Percentiles rank a stretch among this genome's conserved stretches.
These are phyloP conservation scores for Dioszegia aurantiaca DNA, from an alignment of 768 basidiomycete species.

Conservation along the genomic window DNA sequence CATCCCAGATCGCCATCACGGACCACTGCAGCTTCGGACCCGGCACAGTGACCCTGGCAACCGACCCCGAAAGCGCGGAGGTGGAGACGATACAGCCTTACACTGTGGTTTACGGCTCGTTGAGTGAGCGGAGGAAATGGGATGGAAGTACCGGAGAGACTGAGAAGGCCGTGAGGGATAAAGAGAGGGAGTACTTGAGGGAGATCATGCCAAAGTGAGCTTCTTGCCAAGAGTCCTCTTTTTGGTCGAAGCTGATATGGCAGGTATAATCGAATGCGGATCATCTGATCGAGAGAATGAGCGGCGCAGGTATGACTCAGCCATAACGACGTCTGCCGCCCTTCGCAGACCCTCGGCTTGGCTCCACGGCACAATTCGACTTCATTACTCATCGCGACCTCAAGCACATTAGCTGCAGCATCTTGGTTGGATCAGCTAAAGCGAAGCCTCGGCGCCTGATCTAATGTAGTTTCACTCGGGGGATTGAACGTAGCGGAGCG, in stretches of 20 bases:
- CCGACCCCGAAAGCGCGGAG: background rate
- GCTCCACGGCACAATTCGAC: no score
- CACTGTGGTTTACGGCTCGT: conserved; percentile 76
- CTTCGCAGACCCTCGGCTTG: no score
- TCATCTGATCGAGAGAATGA: background rate
- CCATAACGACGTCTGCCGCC: background rate
- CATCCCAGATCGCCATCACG: conserved; percentile 63
- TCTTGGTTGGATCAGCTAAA: no score
- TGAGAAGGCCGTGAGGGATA: conserved; percentile 75
- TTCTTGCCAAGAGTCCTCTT: no score
- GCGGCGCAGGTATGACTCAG: background rate
- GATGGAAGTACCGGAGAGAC: conserved; percentile 79
- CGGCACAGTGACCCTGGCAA: conserved; percentile 27
- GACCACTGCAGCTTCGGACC: conserved; percentile 20
- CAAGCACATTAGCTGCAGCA: no score
- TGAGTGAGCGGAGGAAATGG: conserved; percentile 70
- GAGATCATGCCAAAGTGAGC: conserved; percentile 62
- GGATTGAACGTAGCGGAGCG: no score
- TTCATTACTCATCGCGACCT: no score
- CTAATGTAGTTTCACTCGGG: no score
- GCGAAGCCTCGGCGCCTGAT: no score
- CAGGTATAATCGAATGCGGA: conserved; percentile 31
- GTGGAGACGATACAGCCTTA: conserved; percentile 77
- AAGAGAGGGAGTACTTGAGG: conserved; percentile 85
- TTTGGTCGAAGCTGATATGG: background rate